Conservation (phyloP, 2,329 filamentous ascomycete genomes). For the Verticillium longisporum region DNA sequence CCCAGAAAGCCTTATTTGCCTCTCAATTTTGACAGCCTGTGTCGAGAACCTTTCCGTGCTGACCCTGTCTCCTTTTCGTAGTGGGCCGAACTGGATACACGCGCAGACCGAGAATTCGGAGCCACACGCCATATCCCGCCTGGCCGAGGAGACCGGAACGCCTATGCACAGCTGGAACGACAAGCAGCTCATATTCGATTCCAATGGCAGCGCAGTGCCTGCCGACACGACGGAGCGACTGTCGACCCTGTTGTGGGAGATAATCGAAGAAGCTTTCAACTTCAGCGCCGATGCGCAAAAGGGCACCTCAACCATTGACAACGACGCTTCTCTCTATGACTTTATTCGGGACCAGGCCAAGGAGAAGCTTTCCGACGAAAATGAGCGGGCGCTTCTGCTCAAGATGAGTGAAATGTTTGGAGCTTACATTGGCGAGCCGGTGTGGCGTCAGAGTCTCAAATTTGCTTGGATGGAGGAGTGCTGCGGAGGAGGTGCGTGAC, state of each 20-base stretch:
- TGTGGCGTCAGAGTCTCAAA: slow-evolving; percentile 53
- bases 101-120: background rate
- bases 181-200: background rate
- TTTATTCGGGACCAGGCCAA: background rate
- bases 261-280: slow-evolving; percentile 52
- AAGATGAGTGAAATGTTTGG: slow-evolving; percentile 56
- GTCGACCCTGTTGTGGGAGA: slow-evolving; percentile 38
- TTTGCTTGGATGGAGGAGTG: slow-evolving; percentile 63
- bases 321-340: slow-evolving; percentile 7
- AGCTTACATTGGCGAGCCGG: slow-evolving; percentile 53
- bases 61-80: background rate
- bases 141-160: background rate
- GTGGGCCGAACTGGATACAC: background rate
- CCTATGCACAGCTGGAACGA: background rate
- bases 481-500: slow-evolving; percentile 46
- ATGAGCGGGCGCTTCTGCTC: slow-evolving; percentile 22
- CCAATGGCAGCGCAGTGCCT: background rate
- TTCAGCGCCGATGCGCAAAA: slow-evolving; percentile 43
- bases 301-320: slow-evolving; percentile 36
- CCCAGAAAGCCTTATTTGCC: too few relatives aligned
- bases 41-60: too few relatives aligned
- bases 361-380: background rate
- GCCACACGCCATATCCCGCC: background rate
- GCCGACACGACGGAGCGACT: background rate
- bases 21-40: too few relatives aligned